Conservation (phyloP, 1,139 yeast species). For the Yamadazyma dushanensis region DNA sequence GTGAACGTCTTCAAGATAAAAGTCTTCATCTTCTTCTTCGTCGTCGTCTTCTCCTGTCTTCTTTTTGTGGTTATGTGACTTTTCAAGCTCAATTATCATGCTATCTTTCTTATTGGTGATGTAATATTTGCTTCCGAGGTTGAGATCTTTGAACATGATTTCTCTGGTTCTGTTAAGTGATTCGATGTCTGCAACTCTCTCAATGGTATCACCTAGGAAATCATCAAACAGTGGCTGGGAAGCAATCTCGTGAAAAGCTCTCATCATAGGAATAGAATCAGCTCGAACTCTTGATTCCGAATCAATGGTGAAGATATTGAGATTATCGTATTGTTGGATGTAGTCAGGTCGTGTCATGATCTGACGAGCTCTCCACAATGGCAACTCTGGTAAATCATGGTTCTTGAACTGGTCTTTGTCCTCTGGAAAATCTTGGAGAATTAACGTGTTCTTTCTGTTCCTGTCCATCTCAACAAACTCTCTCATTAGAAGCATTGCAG, state of each 20-base stretch:
- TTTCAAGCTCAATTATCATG: conserved; percentile 9
- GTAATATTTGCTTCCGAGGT: conserved; percentile 43
- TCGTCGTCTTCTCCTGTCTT: conserved; percentile 26
- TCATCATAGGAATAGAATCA: conserved; percentile 86
- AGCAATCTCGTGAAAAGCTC: conserved; percentile 80
- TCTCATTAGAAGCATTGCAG: conserved; percentile 75
- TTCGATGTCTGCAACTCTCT: conserved; percentile 74
- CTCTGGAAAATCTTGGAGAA: conserved; percentile 21
- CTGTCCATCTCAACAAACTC: conserved; percentile 73
- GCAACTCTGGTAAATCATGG: conserved; percentile 68
- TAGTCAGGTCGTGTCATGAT: conserved; percentile 84
- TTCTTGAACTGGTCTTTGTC: conserved; percentile 27
- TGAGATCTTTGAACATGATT: conserved; percentile 69
- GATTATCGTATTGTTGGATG: conserved; percentile 70
- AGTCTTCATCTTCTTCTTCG: conserved; percentile 34
- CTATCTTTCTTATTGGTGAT: conserved; percentile 15
- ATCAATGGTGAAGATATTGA: conserved; percentile 79
- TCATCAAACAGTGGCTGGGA: conserved; percentile 71
- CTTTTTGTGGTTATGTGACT: conserved; percentile 16
- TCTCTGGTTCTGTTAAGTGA: conserved; percentile 81
- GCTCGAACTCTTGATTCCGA: conserved; percentile 74
- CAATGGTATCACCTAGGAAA: conserved; percentile 66
- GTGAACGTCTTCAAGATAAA: conserved; percentile 41
- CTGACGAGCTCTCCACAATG: conserved; percentile 82
- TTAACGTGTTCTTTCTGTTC: conserved; percentile 29